Evolutionary conservation across 768 basidiomycete species (phyloP).

Genomic region (Favolaschia claudopus): DNA sequence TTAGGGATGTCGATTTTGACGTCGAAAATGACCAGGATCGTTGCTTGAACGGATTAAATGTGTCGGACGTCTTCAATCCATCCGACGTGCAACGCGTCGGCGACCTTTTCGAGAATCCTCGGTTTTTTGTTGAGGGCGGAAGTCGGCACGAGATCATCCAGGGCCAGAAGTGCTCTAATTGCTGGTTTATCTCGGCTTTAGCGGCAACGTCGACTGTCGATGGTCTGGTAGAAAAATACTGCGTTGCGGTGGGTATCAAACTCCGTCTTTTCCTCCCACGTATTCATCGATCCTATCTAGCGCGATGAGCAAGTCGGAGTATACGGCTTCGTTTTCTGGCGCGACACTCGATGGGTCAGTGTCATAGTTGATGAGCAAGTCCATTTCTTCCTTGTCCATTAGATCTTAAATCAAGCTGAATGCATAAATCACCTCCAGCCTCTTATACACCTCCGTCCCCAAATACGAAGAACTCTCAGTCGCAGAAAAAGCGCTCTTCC

Average conservation of each 20-base stretch:
- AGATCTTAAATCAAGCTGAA: background rate
- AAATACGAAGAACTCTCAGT: slow-evolving; percentile 40
- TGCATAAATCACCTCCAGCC: slow-evolving; percentile 29
- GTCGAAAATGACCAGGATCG: slow-evolving; percentile 36
- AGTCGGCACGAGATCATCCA: slow-evolving; percentile 38
- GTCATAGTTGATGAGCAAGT: slow-evolving; percentile 46
- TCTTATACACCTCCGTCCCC: slow-evolving; percentile 38
- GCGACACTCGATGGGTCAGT: slow-evolving; percentile 42
- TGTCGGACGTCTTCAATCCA: slow-evolving; percentile 29
- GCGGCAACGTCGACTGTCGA: slow-evolving; percentile 37
- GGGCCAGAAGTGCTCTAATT: slow-evolving; percentile 39
- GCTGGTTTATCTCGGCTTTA: slow-evolving; percentile 43
- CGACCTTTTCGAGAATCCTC: slow-evolving; percentile 40
- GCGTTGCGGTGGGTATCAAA: slow-evolving; percentile 39
- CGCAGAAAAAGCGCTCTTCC: slow-evolving; percentile 39
- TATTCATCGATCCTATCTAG: slow-evolving; percentile 3
- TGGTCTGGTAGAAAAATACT: slow-evolving; percentile 41
- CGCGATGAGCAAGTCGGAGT: slow-evolving; percentile 41
- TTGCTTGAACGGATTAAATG: slow-evolving; percentile 35
- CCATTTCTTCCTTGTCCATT: background rate
- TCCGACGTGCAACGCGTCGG: slow-evolving; percentile 39
- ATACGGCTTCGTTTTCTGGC: slow-evolving; percentile 45
- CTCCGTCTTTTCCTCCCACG: background rate
- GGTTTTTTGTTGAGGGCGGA: slow-evolving; percentile 36
- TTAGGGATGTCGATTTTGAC: slow-evolving; percentile 44